phyloP scores from a whole-genome alignment of 1,139 yeast species.

The Yamadazyma spencermartinsiae region DNA sequence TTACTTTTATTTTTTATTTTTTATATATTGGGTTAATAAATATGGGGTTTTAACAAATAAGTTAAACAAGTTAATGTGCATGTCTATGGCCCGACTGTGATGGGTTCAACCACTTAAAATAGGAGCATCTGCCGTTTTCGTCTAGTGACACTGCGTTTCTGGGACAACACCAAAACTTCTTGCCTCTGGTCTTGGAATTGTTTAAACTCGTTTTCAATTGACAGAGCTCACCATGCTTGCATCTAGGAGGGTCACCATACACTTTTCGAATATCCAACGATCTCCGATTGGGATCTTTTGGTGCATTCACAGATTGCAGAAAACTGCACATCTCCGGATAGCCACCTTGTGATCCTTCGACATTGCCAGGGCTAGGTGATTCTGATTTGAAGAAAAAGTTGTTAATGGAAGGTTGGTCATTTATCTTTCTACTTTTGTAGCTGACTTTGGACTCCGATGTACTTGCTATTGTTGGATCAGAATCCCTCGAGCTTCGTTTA shows the following conservation, averaged over 20 bases:
- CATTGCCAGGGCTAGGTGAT: not conserved
- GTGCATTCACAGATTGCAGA: not conserved
- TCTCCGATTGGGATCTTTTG: conserved; percentile 3
- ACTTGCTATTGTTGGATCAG: too few relatives aligned
- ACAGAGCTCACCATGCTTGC: conserved; percentile 53
- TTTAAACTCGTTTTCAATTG: conserved; percentile 49
- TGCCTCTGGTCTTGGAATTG: conserved; percentile 48
- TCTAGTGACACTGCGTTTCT: conserved; percentile 18
- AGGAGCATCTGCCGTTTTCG: conserved; percentile 28
- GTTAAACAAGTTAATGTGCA: too few relatives aligned
- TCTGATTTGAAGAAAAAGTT: conserved; percentile 15
- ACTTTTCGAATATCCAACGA: conserved; percentile 13
- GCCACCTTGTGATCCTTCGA: not conserved
- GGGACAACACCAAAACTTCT: conserved; percentile 61
- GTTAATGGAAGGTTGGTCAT: conserved; percentile 18
- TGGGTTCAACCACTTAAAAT: conserved; percentile 36
- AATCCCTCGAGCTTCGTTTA: conserved; percentile 10
- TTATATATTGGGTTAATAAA: conserved; percentile 10
- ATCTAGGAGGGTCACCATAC: conserved; percentile 46
- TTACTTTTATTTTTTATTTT: conserved; percentile 3
- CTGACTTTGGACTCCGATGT: not conserved
- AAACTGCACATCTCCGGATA: too few relatives aligned
- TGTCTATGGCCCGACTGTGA: not conserved
- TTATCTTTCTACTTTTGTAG: conserved; percentile 13
- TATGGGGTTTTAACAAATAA: conserved; percentile 6